These are phyloP conservation scores for Rachicladosporium sp. DNA, from an alignment of 2,329 filamentous ascomycete genomes.

Conservation along the genomic window DNA sequence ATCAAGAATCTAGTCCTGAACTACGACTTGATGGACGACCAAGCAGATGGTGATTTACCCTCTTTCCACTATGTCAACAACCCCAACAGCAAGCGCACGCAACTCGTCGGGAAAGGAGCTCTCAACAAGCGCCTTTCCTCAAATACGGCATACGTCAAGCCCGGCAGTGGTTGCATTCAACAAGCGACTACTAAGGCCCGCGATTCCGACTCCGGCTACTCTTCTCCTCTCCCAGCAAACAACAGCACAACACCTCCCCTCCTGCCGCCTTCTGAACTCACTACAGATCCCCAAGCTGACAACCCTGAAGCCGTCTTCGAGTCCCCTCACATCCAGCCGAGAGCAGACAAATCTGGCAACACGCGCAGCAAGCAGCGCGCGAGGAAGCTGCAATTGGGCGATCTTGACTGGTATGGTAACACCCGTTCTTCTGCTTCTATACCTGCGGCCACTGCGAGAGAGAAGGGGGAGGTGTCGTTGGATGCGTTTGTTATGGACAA, in stretches of 20 bases:
- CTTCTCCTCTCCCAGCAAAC: background rate
- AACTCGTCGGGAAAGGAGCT: conserved; percentile 22
- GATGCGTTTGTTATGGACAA: conserved; percentile 21
- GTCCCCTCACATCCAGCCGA: conserved; percentile 29
- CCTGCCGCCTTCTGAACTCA: background rate
- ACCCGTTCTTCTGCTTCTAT: conserved; percentile 7
- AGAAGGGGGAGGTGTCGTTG: conserved; percentile 8
- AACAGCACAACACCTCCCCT: conserved; percentile 1
- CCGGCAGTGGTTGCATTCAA: conserved; percentile 4
- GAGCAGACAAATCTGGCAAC: conserved; percentile 44
- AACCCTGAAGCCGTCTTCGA: conserved; percentile 18
- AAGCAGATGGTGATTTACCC: conserved; percentile 56
- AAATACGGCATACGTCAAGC: conserved; percentile 3
- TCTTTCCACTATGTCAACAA: conserved; percentile 30
- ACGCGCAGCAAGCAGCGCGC: conserved; percentile 68
- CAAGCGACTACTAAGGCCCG: conserved; percentile 2
- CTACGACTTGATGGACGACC: conserved; percentile 75
- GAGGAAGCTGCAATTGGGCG: conserved; percentile 84
- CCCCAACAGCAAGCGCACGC: conserved; percentile 38
- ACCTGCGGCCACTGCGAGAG: conserved; percentile 1
- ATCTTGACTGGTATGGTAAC: conserved; percentile 77
- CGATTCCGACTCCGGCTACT: background rate
- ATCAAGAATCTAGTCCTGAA: conserved; percentile 97
- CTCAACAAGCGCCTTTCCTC: conserved; percentile 27
- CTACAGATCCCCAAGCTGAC: background rate